Base-by-base conservation (phyloP, 192 early-diverging fungal species). In the Spizellomyces sp. region DNA sequence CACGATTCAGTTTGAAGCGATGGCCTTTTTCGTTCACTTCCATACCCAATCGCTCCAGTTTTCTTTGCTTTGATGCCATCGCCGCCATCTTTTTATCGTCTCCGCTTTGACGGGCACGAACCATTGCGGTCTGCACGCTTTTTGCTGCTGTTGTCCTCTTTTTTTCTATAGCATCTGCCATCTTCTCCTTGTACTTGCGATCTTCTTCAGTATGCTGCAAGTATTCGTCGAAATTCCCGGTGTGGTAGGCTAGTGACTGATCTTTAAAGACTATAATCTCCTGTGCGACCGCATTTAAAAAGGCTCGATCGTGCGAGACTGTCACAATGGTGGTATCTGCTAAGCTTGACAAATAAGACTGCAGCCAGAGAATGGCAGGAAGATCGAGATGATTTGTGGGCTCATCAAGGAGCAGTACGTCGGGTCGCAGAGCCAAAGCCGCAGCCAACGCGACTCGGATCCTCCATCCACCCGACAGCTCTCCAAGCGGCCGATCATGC, bases 341-440 rank as follows among this genome's bases (percentile, higher is more conserved):
- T 19, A 89, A 73, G 12, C 78, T 73, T 19, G 85, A 74, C 12
- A 93, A 77, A 57, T 98, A 95, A 27, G 85, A 79, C 64, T 93
- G 90, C 6, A 98, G 84, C 94, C 94, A 98, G n/a, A 94, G 76
- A 46, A 93, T 94, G n/a, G 94, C 91, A 5, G 90, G 90, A 45
- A 98, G 76, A 71, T 98, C 95, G 73, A 97, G 82, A 75, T 93
- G 91, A 74, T 93, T 80, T 15, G 77, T 97, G 67, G 94, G 95
- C 81, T 98, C 95, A 74, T 99, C 97, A 47, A 99, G 79, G 45
- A 96, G 81, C 19, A 98, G 83, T 46, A 96, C 76, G 75, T 94
- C 89, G 2, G 93, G 93, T 68, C 90, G 77, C 59, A 95, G 68
- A 65, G 93, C 90, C 70, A 98, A 81, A 42, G 93, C 93, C 69